Conservation (phyloP, 1,139 yeast genomes). For the Saccharomyces pastorianus region DNA sequence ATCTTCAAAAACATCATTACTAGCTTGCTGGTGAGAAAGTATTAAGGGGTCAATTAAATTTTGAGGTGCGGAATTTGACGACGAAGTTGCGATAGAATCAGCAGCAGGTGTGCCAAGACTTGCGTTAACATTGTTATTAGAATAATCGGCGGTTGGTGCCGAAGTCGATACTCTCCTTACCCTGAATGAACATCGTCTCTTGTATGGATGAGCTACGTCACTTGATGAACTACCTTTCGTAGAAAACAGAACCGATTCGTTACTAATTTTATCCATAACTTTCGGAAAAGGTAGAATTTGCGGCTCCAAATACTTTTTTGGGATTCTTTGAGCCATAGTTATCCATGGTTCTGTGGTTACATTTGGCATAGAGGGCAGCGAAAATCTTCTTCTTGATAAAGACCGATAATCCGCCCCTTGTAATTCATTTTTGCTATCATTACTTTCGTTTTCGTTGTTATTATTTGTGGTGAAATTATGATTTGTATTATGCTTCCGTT, state of each 20-base stretch:
- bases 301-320: conserved; percentile 27
- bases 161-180: conserved; percentile 30
- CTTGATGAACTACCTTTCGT: background rate
- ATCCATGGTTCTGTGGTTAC: conserved; percentile 22
- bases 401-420: conserved; percentile 2
- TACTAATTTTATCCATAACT: conserved; percentile 19
- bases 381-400: conserved; percentile 5
- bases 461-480: background rate
- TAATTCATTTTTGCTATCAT: background rate
- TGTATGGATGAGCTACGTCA: background rate
- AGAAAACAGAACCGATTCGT: conserved; percentile 4
- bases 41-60: background rate
- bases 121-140: conserved; percentile 10
- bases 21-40: background rate
- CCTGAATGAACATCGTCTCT: conserved; percentile 14
- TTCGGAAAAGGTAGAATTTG: conserved; percentile 28
- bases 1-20: conserved; percentile 11
- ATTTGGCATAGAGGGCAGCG: conserved; percentile 4
- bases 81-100: background rate
- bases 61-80: background rate
- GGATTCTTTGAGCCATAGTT: conserved; percentile 25
- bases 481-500: background rate
- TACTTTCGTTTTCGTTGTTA: background rate
- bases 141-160: conserved; percentile 13
- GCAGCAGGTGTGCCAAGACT: conserved; percentile 1